Evolutionary conservation across 2,329 filamentous ascomycete species (phyloP).

Genomic region (Dendrostoma leiphaemia): DNA sequence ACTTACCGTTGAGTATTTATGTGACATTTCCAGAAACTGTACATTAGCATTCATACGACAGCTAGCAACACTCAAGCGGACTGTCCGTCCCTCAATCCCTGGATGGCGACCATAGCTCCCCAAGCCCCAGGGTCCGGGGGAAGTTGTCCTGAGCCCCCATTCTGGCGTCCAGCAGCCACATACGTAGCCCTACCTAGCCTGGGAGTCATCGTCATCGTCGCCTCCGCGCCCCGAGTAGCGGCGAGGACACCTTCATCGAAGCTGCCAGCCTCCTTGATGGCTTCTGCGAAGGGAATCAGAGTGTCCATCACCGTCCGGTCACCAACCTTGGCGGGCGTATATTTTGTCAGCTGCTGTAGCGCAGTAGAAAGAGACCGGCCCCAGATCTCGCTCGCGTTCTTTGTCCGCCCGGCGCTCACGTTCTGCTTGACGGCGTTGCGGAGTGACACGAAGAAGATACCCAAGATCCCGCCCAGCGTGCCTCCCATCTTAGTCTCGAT

Average conservation of each 20-base stretch:
- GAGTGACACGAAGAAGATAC: conserved; percentile 53
- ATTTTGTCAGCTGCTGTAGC: conserved; percentile 45
- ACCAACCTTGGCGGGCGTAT: conserved; percentile 54
- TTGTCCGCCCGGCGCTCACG: conserved; percentile 17
- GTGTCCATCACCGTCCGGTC: conserved; percentile 59
- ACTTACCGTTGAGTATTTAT: too few relatives aligned
- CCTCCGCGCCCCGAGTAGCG: conserved; percentile 58
- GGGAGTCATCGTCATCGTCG: conserved; percentile 63
- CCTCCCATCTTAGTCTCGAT: conserved; percentile 56
- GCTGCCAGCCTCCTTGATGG: conserved; percentile 41
- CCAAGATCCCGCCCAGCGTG: conserved; percentile 50
- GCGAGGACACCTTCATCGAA: conserved; percentile 57
- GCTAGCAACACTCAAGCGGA: not conserved
- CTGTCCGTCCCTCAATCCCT: conserved; percentile 31
- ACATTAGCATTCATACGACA: not conserved
- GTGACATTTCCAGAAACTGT: too few relatives aligned
- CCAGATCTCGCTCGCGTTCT: conserved; percentile 41
- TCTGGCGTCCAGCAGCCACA: conserved; percentile 52
- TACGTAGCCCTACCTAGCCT: conserved; percentile 68
- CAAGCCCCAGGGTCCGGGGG: conserved; percentile 71
- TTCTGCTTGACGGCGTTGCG: conserved; percentile 35
- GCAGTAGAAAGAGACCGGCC: conserved; percentile 40
- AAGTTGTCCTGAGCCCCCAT: conserved; percentile 23
- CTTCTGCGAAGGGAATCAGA: conserved; percentile 51
- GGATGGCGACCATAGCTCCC: conserved; percentile 60